phyloP scores from a whole-genome alignment of 495 filamentous ascomycete species.

The Podospora bellae-mahoneyi region DNA sequence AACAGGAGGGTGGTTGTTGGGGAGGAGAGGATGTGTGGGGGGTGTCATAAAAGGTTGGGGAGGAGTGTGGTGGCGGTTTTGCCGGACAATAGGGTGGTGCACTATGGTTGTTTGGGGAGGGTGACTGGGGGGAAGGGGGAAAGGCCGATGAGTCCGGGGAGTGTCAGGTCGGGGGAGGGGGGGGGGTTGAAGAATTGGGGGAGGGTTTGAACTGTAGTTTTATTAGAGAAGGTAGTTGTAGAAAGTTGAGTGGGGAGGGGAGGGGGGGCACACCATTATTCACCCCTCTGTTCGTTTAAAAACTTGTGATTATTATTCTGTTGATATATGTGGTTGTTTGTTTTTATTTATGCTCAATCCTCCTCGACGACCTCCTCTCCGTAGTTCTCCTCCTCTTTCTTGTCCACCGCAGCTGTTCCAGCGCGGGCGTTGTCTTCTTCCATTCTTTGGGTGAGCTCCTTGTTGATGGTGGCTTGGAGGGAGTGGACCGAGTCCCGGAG shows the following conservation, averaged over 20 bases:
- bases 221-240: constrained; percentile 2
- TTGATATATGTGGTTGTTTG: background rate
- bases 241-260: background rate
- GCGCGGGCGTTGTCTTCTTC: constrained; percentile 67
- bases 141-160: constrained; percentile 15
- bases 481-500: constrained; percentile 59
- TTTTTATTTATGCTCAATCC: constrained; percentile 12
- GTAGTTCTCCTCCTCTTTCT: constrained; percentile 79
- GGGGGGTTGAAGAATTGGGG: constrained; percentile 22
- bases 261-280: background rate
- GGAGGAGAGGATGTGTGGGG: constrained; percentile 84
- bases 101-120: constrained; percentile 73
- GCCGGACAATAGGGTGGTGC: constrained; percentile 64
- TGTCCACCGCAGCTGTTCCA: constrained; percentile 67
- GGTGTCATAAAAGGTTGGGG: constrained; percentile 89
- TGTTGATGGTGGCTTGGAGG: constrained; percentile 75
- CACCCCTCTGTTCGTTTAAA: too few species aligned
- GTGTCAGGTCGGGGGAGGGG: constrained; percentile 2
- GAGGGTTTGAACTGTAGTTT: background rate
- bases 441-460: constrained; percentile 81
- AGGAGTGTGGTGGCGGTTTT: constrained; percentile 71
- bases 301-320: too few species aligned
- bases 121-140: constrained; percentile 26
- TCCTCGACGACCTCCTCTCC: constrained; percentile 70
- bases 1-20: constrained; percentile 73